Conservation (phyloP, 495 filamentous ascomycete species). For the Hypoxylon intermedium region DNA sequence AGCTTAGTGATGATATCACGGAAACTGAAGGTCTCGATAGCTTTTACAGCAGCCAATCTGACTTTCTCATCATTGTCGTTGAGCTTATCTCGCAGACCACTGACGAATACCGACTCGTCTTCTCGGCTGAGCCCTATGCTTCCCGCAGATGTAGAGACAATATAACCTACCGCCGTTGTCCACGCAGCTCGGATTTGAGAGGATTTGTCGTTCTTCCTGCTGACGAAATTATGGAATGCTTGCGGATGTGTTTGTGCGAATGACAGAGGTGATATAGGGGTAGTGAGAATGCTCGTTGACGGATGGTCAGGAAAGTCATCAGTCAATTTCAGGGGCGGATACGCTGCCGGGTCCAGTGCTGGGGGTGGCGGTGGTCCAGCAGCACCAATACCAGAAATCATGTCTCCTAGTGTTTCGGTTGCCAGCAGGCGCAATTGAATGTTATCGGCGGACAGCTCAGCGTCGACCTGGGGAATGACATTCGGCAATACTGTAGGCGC, state of each 20-base stretch:
- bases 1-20: slow-evolving; percentile 81
- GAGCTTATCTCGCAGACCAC: slow-evolving; percentile 77
- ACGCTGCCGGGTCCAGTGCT: slow-evolving; percentile 76
- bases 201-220: slow-evolving; percentile 84
- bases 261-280: slow-evolving; percentile 79
- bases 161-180: slow-evolving; percentile 83
- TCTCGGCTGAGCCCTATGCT: slow-evolving; percentile 79
- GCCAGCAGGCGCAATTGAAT: slow-evolving; percentile 83
- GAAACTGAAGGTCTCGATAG: slow-evolving; percentile 78
- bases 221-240: slow-evolving; percentile 81
- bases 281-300: slow-evolving; percentile 69
- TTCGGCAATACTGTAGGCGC: slow-evolving; percentile 88
- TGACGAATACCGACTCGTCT: slow-evolving; percentile 76
- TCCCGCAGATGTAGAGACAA: slow-evolving; percentile 81
- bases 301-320: slow-evolving; percentile 59
- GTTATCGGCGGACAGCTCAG: slow-evolving; percentile 89
- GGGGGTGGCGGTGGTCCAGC: slow-evolving; percentile 79
- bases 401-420: slow-evolving; percentile 92
- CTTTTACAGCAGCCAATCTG: slow-evolving; percentile 82
- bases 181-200: slow-evolving; percentile 80
- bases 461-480: slow-evolving; percentile 92
- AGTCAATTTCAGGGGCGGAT: slow-evolving; percentile 74
- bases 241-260: slow-evolving; percentile 80
- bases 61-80: slow-evolving; percentile 90
- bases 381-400: slow-evolving; percentile 88